Evolutionary conservation across 805 yeast genomes (phyloP), one percentile per base, ranked within the genome.

Genomic region (Cyberlindnera maritima): DNA sequence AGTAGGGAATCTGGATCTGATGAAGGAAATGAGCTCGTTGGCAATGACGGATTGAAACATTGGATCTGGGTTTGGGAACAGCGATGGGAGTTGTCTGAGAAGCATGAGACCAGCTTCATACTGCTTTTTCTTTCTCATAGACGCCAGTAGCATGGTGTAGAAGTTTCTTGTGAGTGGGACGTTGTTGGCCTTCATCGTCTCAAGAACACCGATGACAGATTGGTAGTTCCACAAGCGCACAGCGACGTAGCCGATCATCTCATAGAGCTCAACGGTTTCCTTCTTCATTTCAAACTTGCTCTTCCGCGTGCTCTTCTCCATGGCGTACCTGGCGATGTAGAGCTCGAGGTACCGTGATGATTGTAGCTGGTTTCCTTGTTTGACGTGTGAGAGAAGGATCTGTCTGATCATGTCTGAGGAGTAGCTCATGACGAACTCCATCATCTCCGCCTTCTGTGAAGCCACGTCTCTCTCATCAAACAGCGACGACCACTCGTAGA

Each of bases 61-160:
- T 1, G 44, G 41, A 21, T 45, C 46, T 9, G 49, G 39, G 6
- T 44, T 33, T 9, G 54, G 40, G 26, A 59, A 50, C 14, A 50
- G n/a, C 9, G 29, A 21, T 3, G 61, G 57, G 7, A 52, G 25
- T 5, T 49, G 34, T 36, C 56, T 48, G 13, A 58, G 43, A 2
- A 58, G 37, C 20, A 39, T 20, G 13, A 58, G 39, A 1, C 44
- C 47, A 7, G 53, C 57, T 28, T 56, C 53, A 25, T 47, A 49
- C 19, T 54, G 49, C 25, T 52, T 54, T 43, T 51, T 53, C 26
- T 47, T 46, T 32, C 63, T 47, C 20, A 59, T 31, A 0, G 60
- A 45, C 2, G 49, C 26, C 11, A 58, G 25, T 13, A 59, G 21
- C 5, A 50, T 43, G n/a, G 48, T 53, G 37, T 44, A 50, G 9